Base-by-base conservation (phyloP, 2,329 filamentous ascomycete genomes). In the Trichophyton mentagrophytes region DNA sequence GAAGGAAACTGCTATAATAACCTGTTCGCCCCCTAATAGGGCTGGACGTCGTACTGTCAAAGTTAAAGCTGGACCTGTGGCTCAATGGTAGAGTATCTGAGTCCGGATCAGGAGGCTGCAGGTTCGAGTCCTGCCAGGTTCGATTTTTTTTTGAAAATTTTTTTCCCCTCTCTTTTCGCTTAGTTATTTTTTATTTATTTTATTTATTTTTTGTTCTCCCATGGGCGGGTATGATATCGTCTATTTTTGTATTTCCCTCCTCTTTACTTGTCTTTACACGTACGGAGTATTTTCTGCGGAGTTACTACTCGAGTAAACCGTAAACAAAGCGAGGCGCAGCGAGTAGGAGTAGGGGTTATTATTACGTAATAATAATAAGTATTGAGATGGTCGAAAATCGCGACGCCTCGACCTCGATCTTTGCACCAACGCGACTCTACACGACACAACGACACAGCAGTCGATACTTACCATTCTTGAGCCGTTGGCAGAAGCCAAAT, bases 51-150 rank as follows among this genome's bases (percentile, higher is more conserved):
- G 9, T 30, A 30, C 49, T 30, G 17, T 33, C 49, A 53, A 57
- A 57, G 55, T 57, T 57, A 57, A 57, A 57, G 55, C 55, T 42
- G 55, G 55, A 57, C 55, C 55, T 57, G 55, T 57, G 55, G 55
- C 55, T 57, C 55, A 57, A 57, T 57, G 55, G 55, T 57, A 57
- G 55, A 57, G 55, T 57, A 57, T 42, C 55, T 57, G 55, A 57
- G 55, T 57, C 55, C 55, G 55, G 55, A 57, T 57, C 55, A 57
- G 55, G 55, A 42, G 55, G 55, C 30, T 57, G 55, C 55, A 57
- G 55, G 55, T 57, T 57, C 55, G 55, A 57, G 55, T 57, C 55
- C 55, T 57, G 55, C 55, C 55, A 57, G 55, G 55, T 57, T 57
- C 55, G 55, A 38, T 13, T 57, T 57, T 20, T 42, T 38, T 38